Evolutionary conservation across 345 rosid species (phyloP), one percentile per base, ranked within the genome.

Genomic region (Eucalyptus urophylla): DNA sequence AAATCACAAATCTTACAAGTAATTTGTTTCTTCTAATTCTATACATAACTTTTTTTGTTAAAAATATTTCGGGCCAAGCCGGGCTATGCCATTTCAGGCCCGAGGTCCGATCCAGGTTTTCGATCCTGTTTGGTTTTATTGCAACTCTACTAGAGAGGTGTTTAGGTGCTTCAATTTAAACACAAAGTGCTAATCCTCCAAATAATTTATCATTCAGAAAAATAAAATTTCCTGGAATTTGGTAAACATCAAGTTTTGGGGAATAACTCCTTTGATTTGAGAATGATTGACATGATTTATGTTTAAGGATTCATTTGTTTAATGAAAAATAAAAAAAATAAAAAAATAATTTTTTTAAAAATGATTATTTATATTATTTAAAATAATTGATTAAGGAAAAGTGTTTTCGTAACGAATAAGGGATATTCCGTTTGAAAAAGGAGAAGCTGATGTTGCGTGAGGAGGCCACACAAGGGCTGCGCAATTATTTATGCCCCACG

Each of bases 101-200:
- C 2, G 2, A 56, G 1, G 62, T 56, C 13, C 1, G 0, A 56
- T 56, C 0, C 6, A 0, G 29, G 62, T 24, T 24, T 56, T 56
- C 0, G 3, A 24, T 56, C 62, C 62, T 56, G 0, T 24, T 10
- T 56, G 29, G 29, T 24, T 56, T 56, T 56, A 0, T 22, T 22
- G 62, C 3, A 56, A 53, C 11, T 53, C 25, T 53, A 53, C 25
- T 24, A 2, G 62, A 24, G 13, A 56, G 29, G 14, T 25, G 17
- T 0, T 56, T 56, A 24, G 29, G 6, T 56, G 29, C 62, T 56
- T 56, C 6, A 10, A 24, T 24, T 56, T 56, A 56, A 56, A 56
- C 62, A 56, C 29, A 56, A 56, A 56, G 29, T 56, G 62, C 62
- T 56, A 56, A 25, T 24, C 1, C 29, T 56, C 13, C 29, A 24